Evolutionary conservation across 2,329 filamentous ascomycete species (phyloP).

Genomic region (Claviceps digitariae): DNA sequence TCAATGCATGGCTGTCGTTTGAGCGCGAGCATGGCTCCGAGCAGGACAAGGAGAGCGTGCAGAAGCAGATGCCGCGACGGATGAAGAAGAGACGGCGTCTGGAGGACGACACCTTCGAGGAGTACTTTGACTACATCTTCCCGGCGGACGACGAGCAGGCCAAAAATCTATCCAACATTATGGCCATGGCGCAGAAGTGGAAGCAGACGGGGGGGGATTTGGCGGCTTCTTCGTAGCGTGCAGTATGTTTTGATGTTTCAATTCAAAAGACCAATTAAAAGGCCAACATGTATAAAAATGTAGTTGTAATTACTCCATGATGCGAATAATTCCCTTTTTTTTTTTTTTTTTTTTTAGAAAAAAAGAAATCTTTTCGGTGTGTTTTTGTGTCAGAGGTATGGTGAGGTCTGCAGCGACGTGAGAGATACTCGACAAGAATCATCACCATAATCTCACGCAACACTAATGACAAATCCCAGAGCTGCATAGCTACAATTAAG

Average conservation of each 20-base stretch:
- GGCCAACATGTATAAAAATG: neutral
- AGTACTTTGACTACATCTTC: constrained; percentile 96
- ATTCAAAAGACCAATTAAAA: too few species aligned
- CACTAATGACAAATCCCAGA: too few species aligned
- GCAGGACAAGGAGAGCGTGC: constrained; percentile 67
- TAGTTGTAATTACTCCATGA: neutral
- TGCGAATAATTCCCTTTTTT: too few species aligned
- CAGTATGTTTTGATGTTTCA: neutral
- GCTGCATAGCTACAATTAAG: too few species aligned
- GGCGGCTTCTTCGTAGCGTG: constrained; percentile 10
- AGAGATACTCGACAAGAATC: too few species aligned
- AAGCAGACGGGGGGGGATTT: constrained; percentile 43
- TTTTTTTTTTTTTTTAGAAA: too few species aligned
- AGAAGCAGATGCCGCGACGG: constrained; percentile 85
- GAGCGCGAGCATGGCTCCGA: constrained; percentile 69
- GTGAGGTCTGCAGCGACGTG: too few species aligned
- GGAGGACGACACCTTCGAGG: constrained; percentile 84
- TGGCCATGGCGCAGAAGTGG: constrained; percentile 80
- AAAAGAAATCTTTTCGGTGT: too few species aligned
- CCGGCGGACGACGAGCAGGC: constrained; percentile 84
- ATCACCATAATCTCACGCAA: too few species aligned
- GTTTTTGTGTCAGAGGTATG: neutral
- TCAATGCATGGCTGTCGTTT: constrained; percentile 87
- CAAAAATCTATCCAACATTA: constrained; percentile 67
- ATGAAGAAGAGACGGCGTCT: constrained; percentile 86